Evolutionary conservation across 2,329 filamentous ascomycete genomes (phyloP).

Genomic region (Hymenoscyphus fraxineus): DNA sequence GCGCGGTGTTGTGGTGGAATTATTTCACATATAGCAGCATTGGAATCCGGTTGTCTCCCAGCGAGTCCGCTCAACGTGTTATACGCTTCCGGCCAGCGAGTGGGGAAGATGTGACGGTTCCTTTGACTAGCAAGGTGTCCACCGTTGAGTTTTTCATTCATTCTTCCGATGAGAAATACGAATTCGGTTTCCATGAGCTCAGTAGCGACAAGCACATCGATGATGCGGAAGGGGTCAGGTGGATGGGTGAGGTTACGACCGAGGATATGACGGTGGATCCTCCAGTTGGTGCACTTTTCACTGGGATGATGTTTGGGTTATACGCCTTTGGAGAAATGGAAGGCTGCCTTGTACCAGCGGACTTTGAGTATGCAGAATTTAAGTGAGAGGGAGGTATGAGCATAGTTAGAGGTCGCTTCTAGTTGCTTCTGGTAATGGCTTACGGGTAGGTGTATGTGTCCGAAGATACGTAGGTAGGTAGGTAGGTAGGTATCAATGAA

Average conservation of each 20-base stretch:
- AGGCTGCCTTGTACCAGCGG: slow-evolving; percentile 18
- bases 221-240: neutral
- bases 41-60: slow-evolving; percentile 33
- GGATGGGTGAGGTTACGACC: slow-evolving; percentile 6
- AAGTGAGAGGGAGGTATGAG: neutral
- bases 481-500: too few species aligned
- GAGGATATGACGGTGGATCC: slow-evolving; percentile 18
- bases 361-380: slow-evolving; percentile 13
- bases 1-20: slow-evolving; percentile 52
- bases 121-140: neutral
- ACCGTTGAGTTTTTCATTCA: neutral
- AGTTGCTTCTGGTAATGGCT: too few species aligned
- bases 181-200: neutral
- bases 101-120: neutral
- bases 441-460: too few species aligned
- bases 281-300: slow-evolving; percentile 19
- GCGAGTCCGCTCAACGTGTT: neutral
- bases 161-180: neutral
- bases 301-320: slow-evolving; percentile 21
- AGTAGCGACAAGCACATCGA: neutral
- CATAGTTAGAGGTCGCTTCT: too few species aligned
- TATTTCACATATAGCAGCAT: slow-evolving; percentile 44
- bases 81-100: neutral
- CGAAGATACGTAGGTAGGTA: too few species aligned
- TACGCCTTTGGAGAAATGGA: slow-evolving; percentile 24